Base-by-base conservation (phyloP, 164 flowering plant species). In the Stephania japonica region DNA sequence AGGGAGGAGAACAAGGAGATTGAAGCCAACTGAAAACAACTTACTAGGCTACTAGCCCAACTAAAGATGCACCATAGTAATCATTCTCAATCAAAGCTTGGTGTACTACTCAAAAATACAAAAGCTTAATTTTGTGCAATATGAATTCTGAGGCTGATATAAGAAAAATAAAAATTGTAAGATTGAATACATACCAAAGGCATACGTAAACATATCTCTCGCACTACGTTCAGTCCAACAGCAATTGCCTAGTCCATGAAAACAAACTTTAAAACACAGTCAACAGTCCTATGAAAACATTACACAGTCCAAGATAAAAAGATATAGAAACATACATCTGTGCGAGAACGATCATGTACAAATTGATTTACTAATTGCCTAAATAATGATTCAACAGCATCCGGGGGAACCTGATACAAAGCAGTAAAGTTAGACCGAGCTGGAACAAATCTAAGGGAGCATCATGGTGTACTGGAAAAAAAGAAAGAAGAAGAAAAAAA, bases 161-260 rank as follows among this genome's bases (percentile, higher is more conserved):
- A 56, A 47, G 53, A 16, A 2, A 47, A 47, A 16, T 0, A 0
- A 47, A 16, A 47, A 70, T 38, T 10, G 44, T 43, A 23, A 7
- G 64, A 56, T 63, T 24, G 25, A 6, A 64, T 43, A 70, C 66
- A 53, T 88, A 94, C 99, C 96, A 88, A 78, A 27, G 99, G 99
- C 27, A 94, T 94, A 68, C 98, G 94, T 44, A 94, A 67, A 76
- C 98, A 94, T 75, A 92, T 91, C 80, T 94, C 99, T 78, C 96
- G 86, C 19, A 88, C 89, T 16, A 83, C 89, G 82, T 93, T 93
- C 73, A 94, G 83, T 69, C 99, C 99, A 75, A 94, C 92, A 80
- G 96, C 86, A 53, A 94, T 94, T 25, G 92, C 90, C 99, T 92
- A 82, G 67, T 64, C 76, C 74, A 81, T 70, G 21, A 42, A 78